Base-by-base conservation (phyloP, 2,329 filamentous ascomycete species). In the Microsporum ferrugineum region DNA sequence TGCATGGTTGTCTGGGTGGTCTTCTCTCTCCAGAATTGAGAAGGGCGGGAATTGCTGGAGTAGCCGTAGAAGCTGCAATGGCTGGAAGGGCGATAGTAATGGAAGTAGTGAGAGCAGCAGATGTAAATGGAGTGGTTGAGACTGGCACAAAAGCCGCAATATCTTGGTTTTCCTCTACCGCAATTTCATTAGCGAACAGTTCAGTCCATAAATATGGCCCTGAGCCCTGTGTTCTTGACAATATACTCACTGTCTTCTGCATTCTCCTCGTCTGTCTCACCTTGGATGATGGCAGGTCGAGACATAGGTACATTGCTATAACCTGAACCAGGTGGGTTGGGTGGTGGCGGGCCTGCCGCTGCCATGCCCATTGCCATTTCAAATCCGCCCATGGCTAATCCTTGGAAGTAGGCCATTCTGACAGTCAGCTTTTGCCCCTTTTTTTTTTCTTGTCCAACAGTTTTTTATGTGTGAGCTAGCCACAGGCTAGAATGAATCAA, bases 1-100 rank as follows among this genome's bases (percentile, higher is more conserved):
- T 31, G 29, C 62, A 63, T 14, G 60, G 58, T 38, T 62, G 58
- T n/a, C 62, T 51, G n/a, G 62, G 62, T 17, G 51, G 41, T 27
- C 58, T 62, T 29, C 29, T 38, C 17, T 51, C 58, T 36, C 23
- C 17, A 1, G 23, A 1, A 31, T 31, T 29, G 12, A n/a, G 14
- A 43, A n/a, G 8, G 14, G 17, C 5, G 4, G n/a, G 39, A 6
- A n/a, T n/a, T 43, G 39, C 39, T 2, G 39, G 39, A n/a, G n/a
- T 14, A 43, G 39, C 39, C 39, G 39, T n/a, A 6, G 14, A 4
- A n/a, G 39, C 39, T 17, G 39, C 5, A 43, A 43, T n/a, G 17
- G 39, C 39, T 43, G n/a, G 10, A 43, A n/a, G 14, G 39, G n/a
- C 14, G 17, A 23, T 1, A 23, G 17, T 23, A 23, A 23, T 23